A percentile compares a stretch with the other conserved stretches of the same genome.
phyloP scores from a whole-genome alignment of 768 basidiomycete species.

The Dentipellis fragilis region DNA sequence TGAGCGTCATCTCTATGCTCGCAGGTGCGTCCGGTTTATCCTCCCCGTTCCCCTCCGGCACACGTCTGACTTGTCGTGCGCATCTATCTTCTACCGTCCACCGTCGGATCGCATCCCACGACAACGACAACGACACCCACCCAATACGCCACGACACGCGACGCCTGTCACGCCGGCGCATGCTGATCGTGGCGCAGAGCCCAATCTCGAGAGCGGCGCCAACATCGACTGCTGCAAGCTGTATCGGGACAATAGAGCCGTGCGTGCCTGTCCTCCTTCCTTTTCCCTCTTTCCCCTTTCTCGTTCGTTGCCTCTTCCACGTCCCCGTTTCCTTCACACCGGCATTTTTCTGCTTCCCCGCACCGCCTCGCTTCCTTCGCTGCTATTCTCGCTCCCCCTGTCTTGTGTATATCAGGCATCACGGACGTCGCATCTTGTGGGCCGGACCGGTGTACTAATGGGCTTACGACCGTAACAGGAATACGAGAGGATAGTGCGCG shows the following conservation, averaged over 20 bases:
- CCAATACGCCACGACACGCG: not conserved
- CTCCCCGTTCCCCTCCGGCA: not conserved
- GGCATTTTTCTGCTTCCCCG: too few species aligned
- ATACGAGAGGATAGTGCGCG: constrained; percentile 80
- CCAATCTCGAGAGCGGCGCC: constrained; percentile 94
- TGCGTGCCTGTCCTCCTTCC: constrained; percentile 17
- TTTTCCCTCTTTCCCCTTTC: too few species aligned
- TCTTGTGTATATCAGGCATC: too few species aligned
- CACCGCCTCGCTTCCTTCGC: too few species aligned
- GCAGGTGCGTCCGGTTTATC: constrained; percentile 48
- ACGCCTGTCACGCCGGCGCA: too few species aligned
- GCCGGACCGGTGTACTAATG: not conserved
- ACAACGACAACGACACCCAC: too few species aligned
- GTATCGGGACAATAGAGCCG: constrained; percentile 76
- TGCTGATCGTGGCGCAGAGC: constrained; percentile 41
- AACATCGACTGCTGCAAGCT: constrained; percentile 97
- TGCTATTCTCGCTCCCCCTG: too few species aligned
- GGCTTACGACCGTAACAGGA: constrained; percentile 33
- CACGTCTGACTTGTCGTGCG: not conserved
- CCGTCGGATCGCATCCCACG: not conserved
- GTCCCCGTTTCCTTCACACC: not conserved
- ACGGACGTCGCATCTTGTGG: too few species aligned
- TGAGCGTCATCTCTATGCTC: constrained; percentile 95
- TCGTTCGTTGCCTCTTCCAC: not conserved
- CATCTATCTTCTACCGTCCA: too few species aligned